Base-by-base conservation (phyloP, 169 alveolate species). In the Amoebophrya sp. region DNA sequence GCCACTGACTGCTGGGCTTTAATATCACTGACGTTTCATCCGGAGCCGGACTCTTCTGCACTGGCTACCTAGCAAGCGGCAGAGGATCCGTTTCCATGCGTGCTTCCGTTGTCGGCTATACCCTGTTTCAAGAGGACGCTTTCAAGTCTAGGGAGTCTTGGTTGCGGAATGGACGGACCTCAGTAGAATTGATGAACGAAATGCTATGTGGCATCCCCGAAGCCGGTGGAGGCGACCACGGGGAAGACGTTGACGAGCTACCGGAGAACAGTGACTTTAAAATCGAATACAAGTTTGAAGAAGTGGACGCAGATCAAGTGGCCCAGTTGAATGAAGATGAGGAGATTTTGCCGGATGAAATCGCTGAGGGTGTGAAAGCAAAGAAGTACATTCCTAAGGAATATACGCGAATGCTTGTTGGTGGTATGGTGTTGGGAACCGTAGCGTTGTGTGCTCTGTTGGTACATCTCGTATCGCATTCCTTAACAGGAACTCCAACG, bases 201-300 rank as follows among this genome's bases (percentile, higher is more conserved):
- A 65, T 65, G 83, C 12, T 65, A 36, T 65, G 83, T 36, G 83
- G 83, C 38, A 26, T 65, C 3, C 83, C 83, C 36, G 83, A 18
- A 10, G 1, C 26, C 38, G 33, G 10, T 1, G n/a, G n/a, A 29
- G 83, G n/a, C 38, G 65, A 47, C 65, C 29, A 47, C 18, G 3
- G 18, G 33, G 83, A 1, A 36, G 83, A 65, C 33, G 12, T 0
- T 6, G 83, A 65, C 38, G 39, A 65, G 33, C 83, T 65, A 10
- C n/a, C n/a, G 3, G 83, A 1, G 83, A 36, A 65, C 1, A 12
- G 36, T 10, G 83, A 65, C 26, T 65, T 65, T 36, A 65, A 65
- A 65, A 65, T 65, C 83, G 83, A 65, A 36, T 65, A 65, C 26
- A 65, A 65, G 83, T 65, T 65, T 65, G 83, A 65, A 36, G 83